These are phyloP conservation scores for Berkeleyomyces basicola DNA, from an alignment of 2,329 filamentous ascomycete genomes.

Conservation along the genomic window DNA sequence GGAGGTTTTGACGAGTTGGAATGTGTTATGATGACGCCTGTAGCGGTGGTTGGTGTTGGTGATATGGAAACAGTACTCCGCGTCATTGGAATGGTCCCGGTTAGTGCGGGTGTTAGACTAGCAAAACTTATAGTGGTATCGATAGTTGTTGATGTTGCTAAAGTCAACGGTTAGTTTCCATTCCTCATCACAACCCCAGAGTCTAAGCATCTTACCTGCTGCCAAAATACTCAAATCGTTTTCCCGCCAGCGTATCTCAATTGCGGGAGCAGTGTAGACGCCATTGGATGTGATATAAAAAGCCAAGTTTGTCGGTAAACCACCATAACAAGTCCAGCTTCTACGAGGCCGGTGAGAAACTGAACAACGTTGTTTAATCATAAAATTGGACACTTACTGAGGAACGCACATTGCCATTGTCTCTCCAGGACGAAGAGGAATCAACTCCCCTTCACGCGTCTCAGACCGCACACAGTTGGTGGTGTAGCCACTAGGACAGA, in stretches of 20 bases:
- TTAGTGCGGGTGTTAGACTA: background rate
- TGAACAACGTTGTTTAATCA: background rate
- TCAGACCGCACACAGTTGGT: conserved; percentile 18
- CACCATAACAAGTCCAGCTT: conserved; percentile 8
- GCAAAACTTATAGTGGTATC: background rate
- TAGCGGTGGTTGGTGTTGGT: background rate
- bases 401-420: conserved; percentile 20
- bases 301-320: conserved; percentile 17
- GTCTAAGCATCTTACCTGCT: conserved; percentile 1
- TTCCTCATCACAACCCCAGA: background rate
- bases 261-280: conserved; percentile 19
- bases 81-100: background rate
- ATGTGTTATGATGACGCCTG: background rate
- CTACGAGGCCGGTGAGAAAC: background rate
- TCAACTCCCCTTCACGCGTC: conserved; percentile 12
- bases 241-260: conserved; percentile 19
- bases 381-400: conserved; percentile 13
- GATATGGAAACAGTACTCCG: background rate
- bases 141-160: background rate
- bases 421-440: conserved; percentile 17
- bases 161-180: background rate
- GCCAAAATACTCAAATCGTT: conserved; percentile 13
- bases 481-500: conserved; percentile 19
- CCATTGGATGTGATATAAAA: conserved; percentile 14
- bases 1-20: background rate